Evolutionary conservation across 768 basidiomycete species (phyloP).

Genomic region (Leccinum longicurvipes): DNA sequence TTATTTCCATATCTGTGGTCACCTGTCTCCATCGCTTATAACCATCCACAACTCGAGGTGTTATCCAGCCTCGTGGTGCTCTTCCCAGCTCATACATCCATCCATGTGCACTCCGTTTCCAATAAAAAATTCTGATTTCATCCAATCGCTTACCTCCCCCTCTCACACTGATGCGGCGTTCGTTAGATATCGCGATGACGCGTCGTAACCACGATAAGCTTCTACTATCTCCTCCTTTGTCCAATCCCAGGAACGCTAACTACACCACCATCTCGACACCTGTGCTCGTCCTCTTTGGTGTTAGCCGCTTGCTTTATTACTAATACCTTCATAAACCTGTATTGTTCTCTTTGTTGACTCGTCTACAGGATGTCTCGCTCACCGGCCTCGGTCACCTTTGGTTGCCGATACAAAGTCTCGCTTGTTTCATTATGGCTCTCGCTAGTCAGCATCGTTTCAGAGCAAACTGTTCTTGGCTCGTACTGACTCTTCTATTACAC

Average conservation of each 20-base stretch:
- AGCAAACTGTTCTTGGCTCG: too few relatives aligned
- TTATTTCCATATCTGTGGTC: not conserved
- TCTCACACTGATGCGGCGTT: not conserved
- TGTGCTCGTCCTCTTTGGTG: too few relatives aligned
- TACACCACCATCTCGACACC: not conserved
- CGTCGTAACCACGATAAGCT: not conserved
- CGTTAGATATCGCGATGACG: not conserved
- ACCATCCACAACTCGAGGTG: not conserved
- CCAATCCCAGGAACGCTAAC: not conserved
- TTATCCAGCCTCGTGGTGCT: not conserved
- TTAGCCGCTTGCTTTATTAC: not conserved
- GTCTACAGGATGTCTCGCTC: not conserved
- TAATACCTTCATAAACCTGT: not conserved
- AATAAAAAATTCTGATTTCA: not conserved
- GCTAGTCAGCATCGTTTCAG: too few relatives aligned
- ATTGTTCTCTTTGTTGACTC: not conserved
- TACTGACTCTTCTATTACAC: conserved; percentile 4
- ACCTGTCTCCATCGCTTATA: not conserved
- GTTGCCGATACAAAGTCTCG: conserved; percentile 1
- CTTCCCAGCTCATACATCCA: not conserved
- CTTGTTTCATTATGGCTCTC: too few relatives aligned
- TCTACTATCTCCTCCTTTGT: not conserved
- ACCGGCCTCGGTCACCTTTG: conserved; percentile 7
- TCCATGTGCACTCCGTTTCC: not conserved
- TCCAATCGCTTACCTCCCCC: not conserved